Evolutionary conservation across 1,139 yeast species (phyloP).

Genomic region (Blastobotrys indianensis): DNA sequence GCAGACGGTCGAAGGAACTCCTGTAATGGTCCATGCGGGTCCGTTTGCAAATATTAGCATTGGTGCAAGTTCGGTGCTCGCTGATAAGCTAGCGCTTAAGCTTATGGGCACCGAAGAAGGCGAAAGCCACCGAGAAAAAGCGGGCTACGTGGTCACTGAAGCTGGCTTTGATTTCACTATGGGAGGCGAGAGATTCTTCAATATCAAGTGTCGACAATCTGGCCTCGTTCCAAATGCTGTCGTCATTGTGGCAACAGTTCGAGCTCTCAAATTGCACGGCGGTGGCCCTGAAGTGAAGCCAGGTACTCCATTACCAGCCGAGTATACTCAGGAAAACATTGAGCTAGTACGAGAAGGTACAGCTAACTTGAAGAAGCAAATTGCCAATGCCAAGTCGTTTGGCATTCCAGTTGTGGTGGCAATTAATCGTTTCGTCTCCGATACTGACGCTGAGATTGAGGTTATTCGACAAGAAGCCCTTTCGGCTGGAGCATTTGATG

Average conservation of each 20-base stretch:
- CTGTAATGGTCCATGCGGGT: conserved; percentile 97
- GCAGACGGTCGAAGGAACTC: conserved; percentile 98
- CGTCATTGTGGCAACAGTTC: conserved; percentile 93
- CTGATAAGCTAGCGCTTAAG: conserved; percentile 93
- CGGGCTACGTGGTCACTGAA: conserved; percentile 92
- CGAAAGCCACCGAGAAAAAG: conserved; percentile 52
- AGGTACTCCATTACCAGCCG: conserved; percentile 84
- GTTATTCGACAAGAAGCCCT: conserved; percentile 78
- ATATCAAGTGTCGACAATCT: conserved; percentile 91
- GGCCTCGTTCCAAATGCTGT: conserved; percentile 89
- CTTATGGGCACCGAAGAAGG: conserved; percentile 69
- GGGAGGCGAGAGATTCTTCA: conserved; percentile 98
- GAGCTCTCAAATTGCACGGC: conserved; percentile 96
- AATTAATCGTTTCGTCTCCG: conserved; percentile 85
- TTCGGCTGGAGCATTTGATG: conserved; percentile 93
- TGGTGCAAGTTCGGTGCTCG: conserved; percentile 92
- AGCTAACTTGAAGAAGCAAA: conserved; percentile 87
- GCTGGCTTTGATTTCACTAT: conserved; percentile 98
- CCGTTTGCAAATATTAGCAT: conserved; percentile 97
- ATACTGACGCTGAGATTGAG: conserved; percentile 76
- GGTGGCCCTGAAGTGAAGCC: conserved; percentile 98
- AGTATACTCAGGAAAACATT: conserved; percentile 77
- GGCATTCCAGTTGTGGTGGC: conserved; percentile 96
- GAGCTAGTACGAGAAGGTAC: conserved; percentile 82
- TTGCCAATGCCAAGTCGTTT: conserved; percentile 74